A percentile compares a stretch with the other conserved stretches of the same genome.
phyloP scores from a whole-genome alignment of 2,329 filamentous ascomycete genomes.

The Remersonia thermophila region DNA sequence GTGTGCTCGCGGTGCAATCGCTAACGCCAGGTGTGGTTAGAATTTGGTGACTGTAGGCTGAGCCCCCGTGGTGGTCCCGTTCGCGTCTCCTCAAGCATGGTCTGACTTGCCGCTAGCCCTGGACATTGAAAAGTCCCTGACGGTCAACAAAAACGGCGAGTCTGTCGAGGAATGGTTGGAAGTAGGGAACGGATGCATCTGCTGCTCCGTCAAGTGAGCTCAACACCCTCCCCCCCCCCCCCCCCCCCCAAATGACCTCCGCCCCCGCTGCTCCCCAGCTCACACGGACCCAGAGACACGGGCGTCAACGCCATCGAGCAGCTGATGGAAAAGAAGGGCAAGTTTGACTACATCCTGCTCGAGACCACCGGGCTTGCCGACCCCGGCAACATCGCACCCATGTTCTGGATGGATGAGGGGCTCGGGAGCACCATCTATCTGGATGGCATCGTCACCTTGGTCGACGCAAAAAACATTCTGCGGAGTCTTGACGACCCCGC shows the following conservation, averaged over 20 bases:
- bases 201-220: slow-evolving; percentile 81
- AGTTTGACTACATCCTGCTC: slow-evolving; percentile 93
- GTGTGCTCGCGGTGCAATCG: too few relatives aligned
- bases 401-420: slow-evolving; percentile 97
- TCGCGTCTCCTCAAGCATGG: slow-evolving; percentile 4
- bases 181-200: slow-evolving; percentile 92
- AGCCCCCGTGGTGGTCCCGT: not conserved
- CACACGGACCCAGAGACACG: slow-evolving; percentile 50
- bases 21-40: not conserved
- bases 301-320: slow-evolving; percentile 93
- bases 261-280: not conserved
- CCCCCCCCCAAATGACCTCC: too few relatives aligned
- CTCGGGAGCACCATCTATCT: slow-evolving; percentile 91
- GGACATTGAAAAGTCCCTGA: slow-evolving; percentile 93
- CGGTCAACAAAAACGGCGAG: slow-evolving; percentile 71
- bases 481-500: slow-evolving; percentile 64
- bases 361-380: slow-evolving; percentile 94
- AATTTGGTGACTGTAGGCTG: slow-evolving; percentile 20
- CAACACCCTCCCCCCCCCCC: too few relatives aligned
- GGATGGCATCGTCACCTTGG: slow-evolving; percentile 89
- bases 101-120: slow-evolving; percentile 42
- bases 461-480: slow-evolving; percentile 88
- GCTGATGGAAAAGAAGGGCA: slow-evolving; percentile 83
- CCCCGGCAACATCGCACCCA: slow-evolving; percentile 84
- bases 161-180: slow-evolving; percentile 91